These are phyloP conservation scores for Suhomyces atakaporum DNA, from an alignment of 1,139 yeast genomes.

Conservation along the genomic window DNA sequence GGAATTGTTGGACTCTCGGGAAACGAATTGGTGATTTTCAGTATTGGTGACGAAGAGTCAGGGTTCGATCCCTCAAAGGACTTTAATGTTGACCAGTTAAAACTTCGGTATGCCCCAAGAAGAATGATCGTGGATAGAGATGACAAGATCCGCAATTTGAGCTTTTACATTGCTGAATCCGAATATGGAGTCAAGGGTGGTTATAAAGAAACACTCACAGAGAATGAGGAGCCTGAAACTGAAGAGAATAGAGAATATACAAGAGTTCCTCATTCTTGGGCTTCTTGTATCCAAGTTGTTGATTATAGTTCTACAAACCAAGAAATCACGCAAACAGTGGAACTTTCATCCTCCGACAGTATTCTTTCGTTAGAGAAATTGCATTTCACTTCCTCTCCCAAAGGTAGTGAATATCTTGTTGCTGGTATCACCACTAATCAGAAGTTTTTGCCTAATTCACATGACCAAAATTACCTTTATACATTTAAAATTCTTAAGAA, in stretches of 20 bases:
- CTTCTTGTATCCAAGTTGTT: conserved; percentile 56
- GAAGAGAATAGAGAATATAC: conserved; percentile 34
- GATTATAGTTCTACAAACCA: conserved; percentile 30
- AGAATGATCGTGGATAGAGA: conserved; percentile 33
- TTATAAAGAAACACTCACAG: conserved; percentile 13
- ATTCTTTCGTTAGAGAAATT: conserved; percentile 30
- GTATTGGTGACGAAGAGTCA: conserved; percentile 47
- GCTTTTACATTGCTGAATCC: conserved; percentile 46
- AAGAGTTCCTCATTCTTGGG: conserved; percentile 43
- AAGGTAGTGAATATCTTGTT: conserved; percentile 39
- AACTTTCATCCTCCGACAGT: conserved; percentile 44
- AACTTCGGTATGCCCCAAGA: conserved; percentile 57
- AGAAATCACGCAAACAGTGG: conserved; percentile 42
- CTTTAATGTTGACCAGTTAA: conserved; percentile 43
- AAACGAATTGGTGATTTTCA: conserved; percentile 57
- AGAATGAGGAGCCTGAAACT: conserved; percentile 21
- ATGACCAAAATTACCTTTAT: conserved; percentile 37
- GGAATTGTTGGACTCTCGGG: conserved; percentile 66
- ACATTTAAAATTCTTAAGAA: conserved; percentile 41
- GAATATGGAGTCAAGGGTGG: conserved; percentile 45
- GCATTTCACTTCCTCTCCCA: conserved; percentile 21
- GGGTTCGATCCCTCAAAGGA: conserved; percentile 46
- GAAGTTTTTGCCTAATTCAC: conserved; percentile 36
- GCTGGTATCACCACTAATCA: conserved; percentile 50
- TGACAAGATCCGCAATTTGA: conserved; percentile 14